Evolutionary conservation across 352 stramenopile species (phyloP), one percentile per base, ranked within the genome.

Genomic region (Globisporangium uncinulatum): DNA sequence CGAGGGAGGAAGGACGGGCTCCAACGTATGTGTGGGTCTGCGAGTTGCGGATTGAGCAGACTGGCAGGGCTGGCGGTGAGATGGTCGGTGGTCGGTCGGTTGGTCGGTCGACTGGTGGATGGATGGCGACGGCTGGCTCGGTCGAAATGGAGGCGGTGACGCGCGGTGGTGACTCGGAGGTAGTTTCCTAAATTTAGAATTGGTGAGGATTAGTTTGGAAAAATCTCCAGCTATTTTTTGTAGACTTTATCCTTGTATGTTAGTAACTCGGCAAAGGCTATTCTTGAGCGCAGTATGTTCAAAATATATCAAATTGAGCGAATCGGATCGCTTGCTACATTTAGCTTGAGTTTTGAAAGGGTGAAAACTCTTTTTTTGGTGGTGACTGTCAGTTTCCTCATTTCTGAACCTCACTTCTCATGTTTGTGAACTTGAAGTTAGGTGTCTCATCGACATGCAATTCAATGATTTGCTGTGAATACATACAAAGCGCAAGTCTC

Each of bases 21-120:
- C 9, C 32, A 9, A 9, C 32, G 50, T 64, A 21, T 49, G 15
- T 50, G 43, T 43, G 49, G 43, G 52, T 46, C 48, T 14, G 47
- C 49, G 56, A 62, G 49, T 62, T 61, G 55, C 46, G 45, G 46
- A 61, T 55, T 61, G 55, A 55, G 29, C 41, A 11, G 41, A 48
- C 42, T 15, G 43, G 43, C 5, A 2, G 20, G 41, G 39, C 4
- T 20, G 41, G 42, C 7, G 39, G 41, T n/a, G 32, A 37, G 32
- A 9, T 37, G 32, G 32, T 37, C 32, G 32, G 5, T 37, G 4
- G 32, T 4, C 32, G 32, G 32, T 19, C 10, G 14, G 41, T 19
- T 14, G 14, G 14, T 5, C 41, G 41, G 10, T 42, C 39, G 14
- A 44, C n/a, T n/a, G 39, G 13, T 9, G 42, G 41, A 45, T 45